These are phyloP conservation scores for Strobilomyces dryophilus DNA, from an alignment of 768 basidiomycete species.

Conservation along the genomic window DNA sequence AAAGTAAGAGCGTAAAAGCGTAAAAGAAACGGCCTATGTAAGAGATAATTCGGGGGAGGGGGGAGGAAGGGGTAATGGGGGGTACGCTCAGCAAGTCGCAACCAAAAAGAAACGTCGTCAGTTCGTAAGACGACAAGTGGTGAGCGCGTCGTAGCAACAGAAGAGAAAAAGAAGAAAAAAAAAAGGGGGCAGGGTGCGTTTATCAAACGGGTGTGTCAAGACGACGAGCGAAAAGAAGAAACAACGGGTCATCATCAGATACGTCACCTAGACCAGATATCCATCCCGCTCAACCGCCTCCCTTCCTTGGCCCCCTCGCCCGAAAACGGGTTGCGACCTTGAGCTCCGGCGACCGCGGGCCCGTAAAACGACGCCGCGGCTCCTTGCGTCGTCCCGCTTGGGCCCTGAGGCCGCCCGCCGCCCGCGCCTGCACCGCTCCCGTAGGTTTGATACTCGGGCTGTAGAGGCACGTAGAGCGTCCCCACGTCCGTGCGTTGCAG, in stretches of 20 bases:
- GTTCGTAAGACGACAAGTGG: too few species aligned
- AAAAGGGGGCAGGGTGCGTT: too few species aligned
- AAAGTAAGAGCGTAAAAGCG: background rate
- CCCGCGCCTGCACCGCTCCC: constrained; percentile 26
- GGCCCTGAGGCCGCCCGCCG: constrained; percentile 41
- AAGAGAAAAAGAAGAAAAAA: too few species aligned
- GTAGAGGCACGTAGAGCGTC: constrained; percentile 75
- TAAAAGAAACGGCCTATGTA: too few species aligned
- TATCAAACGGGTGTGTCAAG: too few species aligned
- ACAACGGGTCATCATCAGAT: background rate
- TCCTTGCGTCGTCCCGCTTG: constrained; percentile 17
- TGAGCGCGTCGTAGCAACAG: too few species aligned
- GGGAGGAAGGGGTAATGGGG: too few species aligned
- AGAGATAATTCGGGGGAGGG: too few species aligned
- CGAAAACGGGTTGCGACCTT: constrained; percentile 39
- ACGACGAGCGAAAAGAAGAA: background rate
- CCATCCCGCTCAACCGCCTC: constrained; percentile 62
- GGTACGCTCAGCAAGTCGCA: too few species aligned
- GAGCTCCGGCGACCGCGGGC: constrained; percentile 48
- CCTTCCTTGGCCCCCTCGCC: constrained; percentile 45
- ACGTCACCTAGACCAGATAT: constrained; percentile 69
- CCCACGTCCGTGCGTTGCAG: constrained; percentile 60
- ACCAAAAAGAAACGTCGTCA: too few species aligned
- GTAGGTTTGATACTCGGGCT: constrained; percentile 53
- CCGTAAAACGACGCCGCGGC: constrained; percentile 62